Base-by-base conservation (phyloP, 1,139 yeast species). In the Kazachstania sp. region DNA sequence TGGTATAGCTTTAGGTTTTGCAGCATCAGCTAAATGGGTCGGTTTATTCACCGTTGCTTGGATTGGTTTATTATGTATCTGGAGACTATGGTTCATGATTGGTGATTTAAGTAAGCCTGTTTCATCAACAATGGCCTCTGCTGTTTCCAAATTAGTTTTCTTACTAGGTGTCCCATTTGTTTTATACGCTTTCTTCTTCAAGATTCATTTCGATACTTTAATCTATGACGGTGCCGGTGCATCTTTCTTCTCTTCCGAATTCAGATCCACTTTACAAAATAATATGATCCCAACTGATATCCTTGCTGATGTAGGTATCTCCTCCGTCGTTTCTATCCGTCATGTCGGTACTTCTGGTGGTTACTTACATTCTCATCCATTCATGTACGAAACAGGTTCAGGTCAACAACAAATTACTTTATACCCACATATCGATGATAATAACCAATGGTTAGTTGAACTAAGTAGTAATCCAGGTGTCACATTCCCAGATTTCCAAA, bases 21-120 rank as follows among this genome's bases (percentile, higher is more conserved):
- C 97, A 2, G 73, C 84, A 32, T 79, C 90, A 40, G 82, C 95
- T 41, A 94, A 94, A 67, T 92, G 98, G 97, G 97, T 92, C 43
- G 99, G 98, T 47, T 71, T 92, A 43, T 92, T 92, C 73, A 92
- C 98, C 37, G 68, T 90, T 55, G 88, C 86, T 8, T 94, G 98
- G 97, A 78, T 86, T 51, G 98, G 98, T 43, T 46, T 76, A 5
- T 66, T 79, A 53, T 87, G 95, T 56, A 65, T 81, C 19, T 75
- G 79, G 69, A 94, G 86, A 63, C 68, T 92, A 58, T 90, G 97
- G 97, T 79, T 86, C 65, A 68, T 85, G 51, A 69, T 88, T 61
- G 98, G 97, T 55, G 98, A 94, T 68, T 75, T 90, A 62, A 63
- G 76, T 2, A 61, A 52, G 41, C 59, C 68, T n/a, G 51, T 61